phyloP scores from a whole-genome alignment of 306 rosid species.

The Gillenia trifoliata region DNA sequence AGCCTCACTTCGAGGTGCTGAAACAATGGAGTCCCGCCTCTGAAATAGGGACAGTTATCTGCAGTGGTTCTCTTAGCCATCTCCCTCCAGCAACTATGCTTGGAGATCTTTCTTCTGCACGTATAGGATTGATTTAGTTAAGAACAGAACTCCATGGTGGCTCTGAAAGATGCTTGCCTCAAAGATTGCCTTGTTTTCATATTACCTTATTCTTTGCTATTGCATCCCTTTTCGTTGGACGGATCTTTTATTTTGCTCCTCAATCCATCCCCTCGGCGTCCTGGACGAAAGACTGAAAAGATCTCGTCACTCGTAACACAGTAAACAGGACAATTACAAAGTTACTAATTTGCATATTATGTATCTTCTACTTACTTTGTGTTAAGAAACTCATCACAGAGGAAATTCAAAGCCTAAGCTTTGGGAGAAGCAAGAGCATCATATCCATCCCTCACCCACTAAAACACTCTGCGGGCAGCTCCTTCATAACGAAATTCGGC shows the following conservation, averaged over 20 bases:
- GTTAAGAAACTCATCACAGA: constrained; percentile 58
- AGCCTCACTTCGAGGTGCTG: constrained; percentile 38
- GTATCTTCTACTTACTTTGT: no score
- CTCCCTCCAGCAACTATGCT: constrained; percentile 41
- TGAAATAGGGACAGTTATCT: no score
- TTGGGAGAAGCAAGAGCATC: constrained; percentile 37
- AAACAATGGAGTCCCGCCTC: constrained; percentile 31
- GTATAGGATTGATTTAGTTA: not conserved
- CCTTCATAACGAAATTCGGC: constrained; percentile 20
- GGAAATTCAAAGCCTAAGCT: constrained; percentile 40
- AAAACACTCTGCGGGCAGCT: constrained; percentile 28
- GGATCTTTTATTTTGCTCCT: constrained; percentile 27
- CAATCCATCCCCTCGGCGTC: constrained; percentile 44
- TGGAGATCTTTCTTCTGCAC: constrained; percentile 35
- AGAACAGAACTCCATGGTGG: no score
- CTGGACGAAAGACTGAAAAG: constrained; percentile 30
- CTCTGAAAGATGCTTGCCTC: not conserved
- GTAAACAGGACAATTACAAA: no score
- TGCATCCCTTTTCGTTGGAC: constrained; percentile 26
- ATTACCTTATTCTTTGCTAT: constrained; percentile 42
- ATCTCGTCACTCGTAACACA: no score
- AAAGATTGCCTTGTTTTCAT: no score
- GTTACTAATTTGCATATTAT: no score
- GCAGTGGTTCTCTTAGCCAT: constrained; percentile 31
- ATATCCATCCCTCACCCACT: constrained; percentile 25